Evolutionary conservation across 352 stramenopile genomes (phyloP), one percentile per base, ranked within the genome.

Genomic region (Globisporangium barbulae): DNA sequence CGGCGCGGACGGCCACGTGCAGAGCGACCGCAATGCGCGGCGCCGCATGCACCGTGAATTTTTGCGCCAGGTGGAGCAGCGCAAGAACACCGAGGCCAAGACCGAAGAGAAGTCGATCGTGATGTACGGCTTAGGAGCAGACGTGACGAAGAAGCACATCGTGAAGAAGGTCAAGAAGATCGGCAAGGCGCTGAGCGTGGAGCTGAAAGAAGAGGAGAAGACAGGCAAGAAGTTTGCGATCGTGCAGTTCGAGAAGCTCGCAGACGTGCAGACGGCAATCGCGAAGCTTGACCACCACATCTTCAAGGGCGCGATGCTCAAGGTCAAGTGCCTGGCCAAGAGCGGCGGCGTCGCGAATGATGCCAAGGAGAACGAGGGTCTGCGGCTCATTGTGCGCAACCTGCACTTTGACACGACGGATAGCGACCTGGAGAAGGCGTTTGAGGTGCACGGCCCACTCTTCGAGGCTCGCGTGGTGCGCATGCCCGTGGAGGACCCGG

Each of bases 311-410:
- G 73, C 73, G 22, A 83, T 75, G 65, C 75, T 94, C n/a, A 76
- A 80, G 56, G 86, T 88, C 15, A 76, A 83, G 59, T 74, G 68
- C 44, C 68, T 81, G 41, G 52, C 70, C 39, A 71, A 75, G 19
- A 65, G 73, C 37, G 52, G 44, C 37, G 65, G 61, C 10, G 72
- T 69, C 2, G 54, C 67, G 44, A 68, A 69, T n/a, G 65, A 75
- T 10, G 47, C 60, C 13, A 83, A 81, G 33, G 63, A 76, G 53
- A 68, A 65, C 21, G 81, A 91, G 30, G 83, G 81, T 35, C 63
- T 91, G 60, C 86, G 86, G 9, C 69, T 95, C 35, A 95, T 95
- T 49, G 80, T 95, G 53, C 86, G 86, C 55, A 95, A 95, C 64
- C 62, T 95, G 62, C 79, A 84, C 25, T 95, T 95, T 67, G 75